phyloP scores from a whole-genome alignment of 331 rosid genomes.

The Malus hybrid region DNA sequence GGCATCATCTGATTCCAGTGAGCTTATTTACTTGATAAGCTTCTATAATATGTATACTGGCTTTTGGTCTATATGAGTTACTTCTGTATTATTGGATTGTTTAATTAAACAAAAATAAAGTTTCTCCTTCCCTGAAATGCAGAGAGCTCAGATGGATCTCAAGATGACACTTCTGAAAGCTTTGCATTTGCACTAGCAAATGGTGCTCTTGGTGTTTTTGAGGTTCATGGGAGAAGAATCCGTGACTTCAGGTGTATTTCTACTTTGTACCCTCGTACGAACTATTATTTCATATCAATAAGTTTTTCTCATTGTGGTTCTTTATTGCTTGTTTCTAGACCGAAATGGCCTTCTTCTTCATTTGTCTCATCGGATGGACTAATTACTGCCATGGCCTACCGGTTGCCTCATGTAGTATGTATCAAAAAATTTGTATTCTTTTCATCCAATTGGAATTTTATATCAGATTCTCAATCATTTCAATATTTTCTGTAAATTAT shows the following conservation, averaged over 20 bases:
- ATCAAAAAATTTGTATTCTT: conserved; percentile 3
- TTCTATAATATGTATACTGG: conserved; percentile 5
- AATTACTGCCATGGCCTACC: conserved; percentile 97
- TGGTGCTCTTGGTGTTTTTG: conserved; percentile 99
- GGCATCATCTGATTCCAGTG: conserved; percentile 62
- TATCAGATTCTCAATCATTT: not conserved
- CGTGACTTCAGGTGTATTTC: conserved; percentile 82
- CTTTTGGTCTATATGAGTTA: conserved; percentile 17
- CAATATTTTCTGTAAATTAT: conserved; percentile 16
- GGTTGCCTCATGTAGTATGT: conserved; percentile 92
- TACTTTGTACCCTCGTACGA: not conserved
- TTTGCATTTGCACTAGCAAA: conserved; percentile 91
- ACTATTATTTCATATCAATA: not conserved
- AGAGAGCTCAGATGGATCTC: conserved; percentile 74
- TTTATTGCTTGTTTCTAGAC: conserved; percentile 46
- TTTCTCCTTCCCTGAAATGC: conserved; percentile 14
- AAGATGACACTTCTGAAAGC: conserved; percentile 85
- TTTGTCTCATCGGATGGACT: conserved; percentile 86
- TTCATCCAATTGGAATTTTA: conserved; percentile 1
- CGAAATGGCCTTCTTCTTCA: conserved; percentile 98
- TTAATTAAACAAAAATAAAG: conserved; percentile 18
- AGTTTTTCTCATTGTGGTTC: conserved; percentile 28
- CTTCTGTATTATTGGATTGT: conserved; percentile 9
- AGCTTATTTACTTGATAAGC: conserved; percentile 31
- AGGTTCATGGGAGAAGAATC: conserved; percentile 87